Evolutionary conservation across 78 protist genomes (phyloP).

Genomic region (Protostelium mycophagum): DNA sequence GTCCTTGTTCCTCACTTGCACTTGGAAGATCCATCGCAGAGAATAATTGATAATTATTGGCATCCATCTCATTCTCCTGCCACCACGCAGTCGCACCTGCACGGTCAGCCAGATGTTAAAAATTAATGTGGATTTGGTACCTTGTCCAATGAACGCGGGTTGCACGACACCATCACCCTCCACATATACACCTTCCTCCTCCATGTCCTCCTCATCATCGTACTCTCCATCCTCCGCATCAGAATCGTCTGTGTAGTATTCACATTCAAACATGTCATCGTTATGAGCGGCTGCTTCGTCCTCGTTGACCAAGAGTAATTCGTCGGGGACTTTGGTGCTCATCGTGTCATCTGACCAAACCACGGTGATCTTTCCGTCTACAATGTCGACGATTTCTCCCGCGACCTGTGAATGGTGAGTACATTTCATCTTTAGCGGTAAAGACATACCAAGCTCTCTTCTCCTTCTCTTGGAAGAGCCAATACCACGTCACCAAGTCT

Average conservation of each 20-base stretch:
- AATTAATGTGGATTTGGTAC: not conserved
- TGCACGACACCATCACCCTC: not conserved
- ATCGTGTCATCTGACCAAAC: not conserved
- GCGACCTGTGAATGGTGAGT: not conserved
- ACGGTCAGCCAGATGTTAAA: no score
- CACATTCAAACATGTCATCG: not conserved
- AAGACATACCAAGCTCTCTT: not conserved
- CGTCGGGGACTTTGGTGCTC: not conserved
- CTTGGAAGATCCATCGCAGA: not conserved
- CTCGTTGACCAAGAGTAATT: not conserved
- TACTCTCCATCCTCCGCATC: not conserved
- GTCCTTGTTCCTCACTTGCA: not conserved
- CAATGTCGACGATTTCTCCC: not conserved
- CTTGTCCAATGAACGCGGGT: not conserved
- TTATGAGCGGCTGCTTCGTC: not conserved
- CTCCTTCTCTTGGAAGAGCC: not conserved
- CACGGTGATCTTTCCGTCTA: not conserved
- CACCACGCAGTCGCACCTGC: not conserved
- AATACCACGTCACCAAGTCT: not conserved
- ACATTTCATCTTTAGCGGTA: not conserved
- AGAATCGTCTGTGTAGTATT: not conserved
- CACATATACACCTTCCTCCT: not conserved
- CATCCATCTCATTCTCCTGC: not conserved
- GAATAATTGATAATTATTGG: not conserved
- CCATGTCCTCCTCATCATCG: not conserved